Conservation (phyloP, 129 eudicot genomes). For the Arctium minus region DNA sequence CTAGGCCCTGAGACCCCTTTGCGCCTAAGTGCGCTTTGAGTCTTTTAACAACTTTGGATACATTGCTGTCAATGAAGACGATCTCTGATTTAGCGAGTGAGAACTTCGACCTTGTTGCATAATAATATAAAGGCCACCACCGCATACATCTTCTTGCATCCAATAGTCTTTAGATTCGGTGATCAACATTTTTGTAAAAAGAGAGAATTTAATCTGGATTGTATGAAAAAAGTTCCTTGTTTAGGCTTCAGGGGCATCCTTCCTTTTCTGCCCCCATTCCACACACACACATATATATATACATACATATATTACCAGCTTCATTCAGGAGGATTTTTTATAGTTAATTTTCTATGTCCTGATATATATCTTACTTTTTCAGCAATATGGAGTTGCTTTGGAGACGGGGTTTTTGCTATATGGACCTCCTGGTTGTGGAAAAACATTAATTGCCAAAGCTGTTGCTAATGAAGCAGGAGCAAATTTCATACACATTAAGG, state of each 20-base stretch:
- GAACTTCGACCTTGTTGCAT: background rate
- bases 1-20: no score
- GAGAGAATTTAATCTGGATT: background rate
- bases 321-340: background rate
- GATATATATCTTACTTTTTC: background rate
- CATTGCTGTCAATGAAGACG: background rate
- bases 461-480: slow-evolving; percentile 98
- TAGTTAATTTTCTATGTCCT: background rate
- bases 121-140: background rate
- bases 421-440: slow-evolving; percentile 99
- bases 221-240: background rate
- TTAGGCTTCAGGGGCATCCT: background rate
- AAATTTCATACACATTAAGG: slow-evolving; percentile 90
- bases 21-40: no score
- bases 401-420: slow-evolving; percentile 85
- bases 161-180: background rate
- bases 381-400: slow-evolving; percentile 62
- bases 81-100: background rate
- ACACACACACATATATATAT: no score
- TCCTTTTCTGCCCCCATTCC: background rate
- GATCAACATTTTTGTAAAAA: background rate
- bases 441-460: slow-evolving; percentile 91
- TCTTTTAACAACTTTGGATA: background rate
- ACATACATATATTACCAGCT: background rate
- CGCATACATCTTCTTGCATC: background rate